Evolutionary conservation across 331 rosid genomes (phyloP).

Genomic region (Erythrophleum ivorense): DNA sequence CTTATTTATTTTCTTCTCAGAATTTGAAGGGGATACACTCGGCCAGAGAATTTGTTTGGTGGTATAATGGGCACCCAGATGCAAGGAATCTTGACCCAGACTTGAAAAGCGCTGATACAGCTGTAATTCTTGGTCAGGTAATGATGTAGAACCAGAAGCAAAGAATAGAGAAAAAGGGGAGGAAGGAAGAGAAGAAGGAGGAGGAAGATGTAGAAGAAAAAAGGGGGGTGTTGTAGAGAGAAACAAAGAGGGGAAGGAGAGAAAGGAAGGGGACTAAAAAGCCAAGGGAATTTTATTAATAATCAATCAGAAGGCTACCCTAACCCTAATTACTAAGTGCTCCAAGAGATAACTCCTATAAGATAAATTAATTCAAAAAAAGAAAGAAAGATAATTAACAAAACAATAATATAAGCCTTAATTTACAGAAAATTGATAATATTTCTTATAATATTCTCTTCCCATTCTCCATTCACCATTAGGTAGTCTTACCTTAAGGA

Average conservation of each 20-base stretch:
- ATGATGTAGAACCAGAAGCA: background rate
- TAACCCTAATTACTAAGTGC: background rate
- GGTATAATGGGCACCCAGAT: slow-evolving; percentile 99
- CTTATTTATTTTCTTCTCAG: slow-evolving; percentile 46
- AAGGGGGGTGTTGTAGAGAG: background rate
- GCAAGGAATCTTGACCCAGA: slow-evolving; percentile 72
- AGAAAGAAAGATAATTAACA: background rate
- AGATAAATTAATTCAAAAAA: background rate
- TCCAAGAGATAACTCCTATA: background rate
- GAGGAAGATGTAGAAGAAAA: background rate
- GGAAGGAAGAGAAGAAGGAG: background rate
- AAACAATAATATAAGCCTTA: background rate
- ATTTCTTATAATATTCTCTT: background rate
- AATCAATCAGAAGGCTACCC: background rate
- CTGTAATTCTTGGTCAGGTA: slow-evolving; percentile 97
- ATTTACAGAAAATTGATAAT: background rate
- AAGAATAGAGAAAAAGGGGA: background rate
- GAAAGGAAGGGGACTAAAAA: background rate
- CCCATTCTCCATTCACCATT: background rate
- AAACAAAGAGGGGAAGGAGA: background rate
- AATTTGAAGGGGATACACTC: slow-evolving; percentile 72
- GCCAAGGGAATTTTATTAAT: background rate
- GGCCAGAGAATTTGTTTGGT: slow-evolving; percentile 98
- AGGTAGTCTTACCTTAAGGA: slow-evolving; percentile 53
- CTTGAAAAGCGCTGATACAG: slow-evolving; percentile 77